Evolutionary conservation across 257 asterid species (phyloP).

Genomic region (Salvia splendens): DNA sequence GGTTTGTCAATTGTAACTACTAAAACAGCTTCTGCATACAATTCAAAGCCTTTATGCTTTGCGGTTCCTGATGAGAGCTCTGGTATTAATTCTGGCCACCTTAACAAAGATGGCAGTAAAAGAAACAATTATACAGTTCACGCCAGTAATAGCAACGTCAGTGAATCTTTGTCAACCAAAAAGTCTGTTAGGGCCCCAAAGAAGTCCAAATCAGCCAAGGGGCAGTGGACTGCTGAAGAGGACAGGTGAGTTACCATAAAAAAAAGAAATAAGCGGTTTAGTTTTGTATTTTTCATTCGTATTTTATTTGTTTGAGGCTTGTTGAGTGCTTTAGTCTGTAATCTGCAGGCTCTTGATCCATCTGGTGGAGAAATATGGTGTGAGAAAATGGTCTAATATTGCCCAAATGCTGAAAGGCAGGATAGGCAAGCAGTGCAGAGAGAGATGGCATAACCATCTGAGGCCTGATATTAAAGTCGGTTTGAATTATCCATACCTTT

Average conservation of each 20-base stretch:
- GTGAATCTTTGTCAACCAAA: constrained; percentile 32
- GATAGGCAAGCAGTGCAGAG: constrained; percentile 94
- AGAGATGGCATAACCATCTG: constrained; percentile 97
- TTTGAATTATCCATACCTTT: constrained; percentile 9
- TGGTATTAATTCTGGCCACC: constrained; percentile 41
- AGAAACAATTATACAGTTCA: constrained; percentile 32
- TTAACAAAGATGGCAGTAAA: constrained; percentile 30
- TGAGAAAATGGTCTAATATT: constrained; percentile 90
- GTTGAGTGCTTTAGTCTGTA: neutral
- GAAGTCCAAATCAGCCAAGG: constrained; percentile 67
- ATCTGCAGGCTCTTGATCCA: constrained; percentile 60
- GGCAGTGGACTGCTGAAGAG: constrained; percentile 95
- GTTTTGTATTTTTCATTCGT: neutral
- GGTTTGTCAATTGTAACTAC: constrained; percentile 35
- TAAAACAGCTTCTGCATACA: constrained; percentile 29
- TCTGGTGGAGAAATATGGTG: constrained; percentile 78
- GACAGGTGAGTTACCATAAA: constrained; percentile 40
- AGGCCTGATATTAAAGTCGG: constrained; percentile 83
- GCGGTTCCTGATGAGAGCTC: constrained; percentile 63
- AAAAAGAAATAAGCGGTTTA: too few species aligned
- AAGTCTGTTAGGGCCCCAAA: constrained; percentile 38
- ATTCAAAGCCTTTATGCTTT: constrained; percentile 41
- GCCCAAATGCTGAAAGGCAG: constrained; percentile 86
- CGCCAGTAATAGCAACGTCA: constrained; percentile 20
- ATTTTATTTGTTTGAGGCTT: neutral